Conservation (phyloP, 257 asterid genomes). For the Nemophila menziesii region DNA sequence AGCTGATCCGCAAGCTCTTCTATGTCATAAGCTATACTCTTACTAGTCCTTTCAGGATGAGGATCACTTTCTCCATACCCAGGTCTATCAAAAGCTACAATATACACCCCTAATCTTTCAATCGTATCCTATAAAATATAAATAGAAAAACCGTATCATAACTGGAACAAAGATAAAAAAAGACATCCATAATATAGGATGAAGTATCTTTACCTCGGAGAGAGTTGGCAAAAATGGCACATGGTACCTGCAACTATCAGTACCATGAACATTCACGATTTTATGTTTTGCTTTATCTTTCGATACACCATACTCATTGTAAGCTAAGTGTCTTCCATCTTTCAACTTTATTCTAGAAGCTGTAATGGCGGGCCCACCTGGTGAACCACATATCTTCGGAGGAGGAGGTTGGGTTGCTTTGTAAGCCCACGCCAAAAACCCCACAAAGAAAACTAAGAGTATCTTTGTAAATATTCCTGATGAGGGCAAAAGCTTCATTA, state of each 20-base stretch:
- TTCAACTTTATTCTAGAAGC: too few species aligned
- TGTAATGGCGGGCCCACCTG: slow-evolving; percentile 40
- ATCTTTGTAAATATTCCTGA: too few species aligned
- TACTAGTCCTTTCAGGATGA: slow-evolving; percentile 38
- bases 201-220: too few species aligned
- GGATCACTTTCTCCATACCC: slow-evolving; percentile 88
- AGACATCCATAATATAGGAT: too few species aligned
- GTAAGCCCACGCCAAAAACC: slow-evolving; percentile 63
- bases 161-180: too few species aligned
- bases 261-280: slow-evolving; percentile 60
- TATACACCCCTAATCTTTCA: slow-evolving; percentile 42
- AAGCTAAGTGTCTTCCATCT: too few species aligned
- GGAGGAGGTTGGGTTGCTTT: slow-evolving; percentile 64
- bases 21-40: slow-evolving; percentile 46
- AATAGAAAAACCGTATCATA: too few species aligned
- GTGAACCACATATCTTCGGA: slow-evolving; percentile 56
- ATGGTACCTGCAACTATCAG: too few species aligned
- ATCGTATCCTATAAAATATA: slow-evolving; percentile 30
- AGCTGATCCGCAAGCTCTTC: slow-evolving; percentile 61
- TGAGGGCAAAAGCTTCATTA: too few species aligned
- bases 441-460: too few species aligned
- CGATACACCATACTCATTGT: slow-evolving; percentile 70
- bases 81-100: slow-evolving; percentile 64
- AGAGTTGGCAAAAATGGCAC: too few species aligned
- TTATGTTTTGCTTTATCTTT: slow-evolving; percentile 51